These are phyloP conservation scores for Sphagnum fallax DNA, from an alignment of 228 moss, liverwort and hornwort species.

Conservation along the genomic window DNA sequence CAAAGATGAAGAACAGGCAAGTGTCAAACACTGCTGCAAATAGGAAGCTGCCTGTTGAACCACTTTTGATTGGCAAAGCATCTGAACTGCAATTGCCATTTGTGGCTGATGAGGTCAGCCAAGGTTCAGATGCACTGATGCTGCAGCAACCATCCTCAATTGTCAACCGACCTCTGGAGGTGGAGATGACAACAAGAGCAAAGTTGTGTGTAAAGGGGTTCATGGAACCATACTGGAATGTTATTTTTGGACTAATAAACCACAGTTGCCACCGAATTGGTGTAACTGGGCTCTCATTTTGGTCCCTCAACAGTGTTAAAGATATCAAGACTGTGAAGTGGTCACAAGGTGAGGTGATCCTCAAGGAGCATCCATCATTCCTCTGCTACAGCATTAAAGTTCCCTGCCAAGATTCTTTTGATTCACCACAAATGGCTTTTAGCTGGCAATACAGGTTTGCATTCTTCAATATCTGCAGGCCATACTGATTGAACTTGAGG, in stretches of 20 bases:
- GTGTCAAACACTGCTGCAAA: background rate
- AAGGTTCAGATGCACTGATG: background rate
- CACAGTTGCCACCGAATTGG: conserved; percentile 24
- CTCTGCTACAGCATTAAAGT: conserved; percentile 27
- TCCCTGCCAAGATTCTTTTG: conserved; percentile 15
- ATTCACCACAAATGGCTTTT: conserved; percentile 20
- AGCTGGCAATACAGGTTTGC: conserved; percentile 20
- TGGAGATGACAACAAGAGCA: conserved; percentile 28
- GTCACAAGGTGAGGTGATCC: conserved; percentile 18
- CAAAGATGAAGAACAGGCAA: background rate
- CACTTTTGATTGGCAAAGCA: background rate
- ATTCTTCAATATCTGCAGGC: background rate
- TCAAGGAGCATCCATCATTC: conserved; percentile 22
- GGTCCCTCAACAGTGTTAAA: conserved; percentile 24
- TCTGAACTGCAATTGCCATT: background rate
- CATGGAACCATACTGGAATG: conserved; percentile 33
- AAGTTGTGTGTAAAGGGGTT: conserved; percentile 22
- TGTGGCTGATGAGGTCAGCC: background rate
- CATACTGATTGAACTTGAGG: too few species aligned
- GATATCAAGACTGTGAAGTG: conserved; percentile 16
- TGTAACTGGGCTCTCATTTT: conserved; percentile 31
- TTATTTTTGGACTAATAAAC: conserved; percentile 25
- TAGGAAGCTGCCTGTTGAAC: background rate
- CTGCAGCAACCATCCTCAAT: background rate
- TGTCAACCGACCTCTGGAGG: conserved; percentile 2